Conservation (phyloP, 495 filamentous ascomycete genomes). For the Trypethelium eluteriae region DNA sequence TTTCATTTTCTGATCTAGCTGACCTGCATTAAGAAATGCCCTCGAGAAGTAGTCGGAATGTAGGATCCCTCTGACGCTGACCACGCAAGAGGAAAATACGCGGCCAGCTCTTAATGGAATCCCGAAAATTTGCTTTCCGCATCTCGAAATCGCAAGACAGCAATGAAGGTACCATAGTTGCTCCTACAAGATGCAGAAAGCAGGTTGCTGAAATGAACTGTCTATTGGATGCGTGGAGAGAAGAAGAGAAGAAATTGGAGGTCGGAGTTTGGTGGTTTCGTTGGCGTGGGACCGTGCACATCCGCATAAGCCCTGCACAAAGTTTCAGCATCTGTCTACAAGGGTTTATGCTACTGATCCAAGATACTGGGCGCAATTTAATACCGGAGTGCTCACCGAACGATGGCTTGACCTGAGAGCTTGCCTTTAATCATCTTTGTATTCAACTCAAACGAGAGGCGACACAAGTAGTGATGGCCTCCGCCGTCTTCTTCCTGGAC, state of each 20-base stretch:
- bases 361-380: background rate
- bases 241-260: slow-evolving; percentile 5
- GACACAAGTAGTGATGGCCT: slow-evolving; percentile 63
- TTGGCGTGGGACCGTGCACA: background rate
- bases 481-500: slow-evolving; percentile 97
- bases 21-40: too few relatives aligned
- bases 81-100: slow-evolving; percentile 65
- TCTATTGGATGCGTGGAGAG: slow-evolving; percentile 18
- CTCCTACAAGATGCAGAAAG: slow-evolving; percentile 31
- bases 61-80: slow-evolving; percentile 85
- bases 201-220: slow-evolving; percentile 70
- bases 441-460: background rate
- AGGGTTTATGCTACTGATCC: background rate
- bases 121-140: slow-evolving; percentile 57
- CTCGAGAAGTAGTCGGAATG: slow-evolving; percentile 36
- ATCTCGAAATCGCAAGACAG: slow-evolving; percentile 73
- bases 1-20: too few relatives aligned
- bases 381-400: background rate
- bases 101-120: slow-evolving; percentile 90
- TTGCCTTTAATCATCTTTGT: background rate
- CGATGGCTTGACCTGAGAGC: background rate
- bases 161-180: slow-evolving; percentile 40
- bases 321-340: background rate
- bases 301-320: slow-evolving; percentile 4
- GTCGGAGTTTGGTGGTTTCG: background rate